phyloP scores from a whole-genome alignment of 352 stramenopile species.

The Pythium vanterpoolii region DNA sequence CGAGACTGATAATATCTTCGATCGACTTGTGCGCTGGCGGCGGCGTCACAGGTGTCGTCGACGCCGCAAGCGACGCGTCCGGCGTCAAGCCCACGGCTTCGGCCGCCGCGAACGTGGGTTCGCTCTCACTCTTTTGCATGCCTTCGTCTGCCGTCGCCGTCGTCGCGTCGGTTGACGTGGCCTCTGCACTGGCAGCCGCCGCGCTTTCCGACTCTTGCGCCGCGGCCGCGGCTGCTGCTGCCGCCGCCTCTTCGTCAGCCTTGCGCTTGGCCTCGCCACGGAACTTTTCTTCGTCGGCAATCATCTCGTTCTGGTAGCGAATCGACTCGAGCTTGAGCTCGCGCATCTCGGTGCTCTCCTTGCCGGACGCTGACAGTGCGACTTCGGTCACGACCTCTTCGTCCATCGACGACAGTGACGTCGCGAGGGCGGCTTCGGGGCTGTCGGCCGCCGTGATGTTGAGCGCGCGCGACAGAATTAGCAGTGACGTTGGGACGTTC shows the following conservation, averaged over 20 bases:
- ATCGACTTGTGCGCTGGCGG: slow-evolving; percentile 40
- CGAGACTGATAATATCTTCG: slow-evolving; percentile 76
- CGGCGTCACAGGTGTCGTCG: slow-evolving; percentile 14
- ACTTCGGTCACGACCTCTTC: slow-evolving; percentile 87
- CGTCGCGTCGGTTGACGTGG: slow-evolving; percentile 8
- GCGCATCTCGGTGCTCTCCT: slow-evolving; percentile 69
- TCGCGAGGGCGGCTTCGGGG: slow-evolving; percentile 80
- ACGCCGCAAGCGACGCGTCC: slow-evolving; percentile 23
- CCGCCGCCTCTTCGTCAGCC: slow-evolving; percentile 64
- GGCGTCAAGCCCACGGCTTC: slow-evolving; percentile 15
- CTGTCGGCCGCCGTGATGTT: slow-evolving; percentile 90
- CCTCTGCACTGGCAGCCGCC: neutral
- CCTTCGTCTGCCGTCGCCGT: slow-evolving; percentile 14
- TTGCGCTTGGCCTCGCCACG: slow-evolving; percentile 77
- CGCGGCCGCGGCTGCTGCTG: slow-evolving; percentile 29
- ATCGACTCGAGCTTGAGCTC: slow-evolving; percentile 90
- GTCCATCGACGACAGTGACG: slow-evolving; percentile 87
- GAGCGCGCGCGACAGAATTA: slow-evolving; percentile 98
- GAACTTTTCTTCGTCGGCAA: slow-evolving; percentile 90
- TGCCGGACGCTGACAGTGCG: slow-evolving; percentile 62
- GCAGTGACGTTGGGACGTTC: slow-evolving; percentile 96
- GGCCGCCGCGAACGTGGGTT: slow-evolving; percentile 19
- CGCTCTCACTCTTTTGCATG: slow-evolving; percentile 4
- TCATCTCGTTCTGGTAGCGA: slow-evolving; percentile 96
- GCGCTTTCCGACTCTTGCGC: slow-evolving; percentile 16